phyloP scores from a whole-genome alignment of 192 early-diverging fungal genomes.

The Podila minutissima region DNA sequence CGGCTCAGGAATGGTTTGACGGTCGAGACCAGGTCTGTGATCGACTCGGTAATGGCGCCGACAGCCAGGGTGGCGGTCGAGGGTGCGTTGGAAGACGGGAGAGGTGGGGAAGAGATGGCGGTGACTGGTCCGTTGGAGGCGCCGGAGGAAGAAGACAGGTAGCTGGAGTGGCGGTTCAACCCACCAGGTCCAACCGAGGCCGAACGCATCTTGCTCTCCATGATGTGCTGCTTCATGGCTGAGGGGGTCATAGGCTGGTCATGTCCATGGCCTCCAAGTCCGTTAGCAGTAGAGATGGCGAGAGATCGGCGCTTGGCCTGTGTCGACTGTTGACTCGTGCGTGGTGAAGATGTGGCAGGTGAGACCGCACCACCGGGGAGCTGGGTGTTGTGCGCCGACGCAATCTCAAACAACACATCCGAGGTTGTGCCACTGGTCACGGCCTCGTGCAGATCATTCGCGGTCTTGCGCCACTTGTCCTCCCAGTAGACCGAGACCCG shows the following conservation, averaged over 20 bases:
- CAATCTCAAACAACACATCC: conserved; percentile 30
- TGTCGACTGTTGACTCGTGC: not conserved
- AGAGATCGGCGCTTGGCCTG: conserved; percentile 31
- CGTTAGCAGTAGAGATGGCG: conserved; percentile 3
- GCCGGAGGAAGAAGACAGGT: not conserved
- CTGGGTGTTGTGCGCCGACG: not conserved
- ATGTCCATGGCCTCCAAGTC: not conserved
- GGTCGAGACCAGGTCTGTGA: conserved; percentile 17
- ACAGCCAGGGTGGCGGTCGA: conserved; percentile 1
- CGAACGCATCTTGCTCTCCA: conserved; percentile 30
- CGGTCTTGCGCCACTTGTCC: conserved; percentile 47
- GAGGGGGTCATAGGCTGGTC: conserved; percentile 34
- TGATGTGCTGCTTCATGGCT: conserved; percentile 29
- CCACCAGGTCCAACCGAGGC: not conserved
- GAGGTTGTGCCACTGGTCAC: conserved; percentile 40
- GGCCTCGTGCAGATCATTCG: conserved; percentile 46
- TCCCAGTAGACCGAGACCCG: conserved; percentile 48
- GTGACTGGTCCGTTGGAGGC: not conserved
- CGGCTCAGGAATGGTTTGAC: conserved; percentile 40
- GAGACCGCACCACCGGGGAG: not conserved
- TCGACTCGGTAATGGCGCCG: conserved; percentile 22
- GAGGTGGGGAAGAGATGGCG: not conserved
- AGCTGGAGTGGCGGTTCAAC: not conserved
- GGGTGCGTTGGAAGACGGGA: not conserved
- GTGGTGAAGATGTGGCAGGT: conserved; percentile 6